Conservation (phyloP, 1,284 basidiomycete species). For the Grifola frondosa region DNA sequence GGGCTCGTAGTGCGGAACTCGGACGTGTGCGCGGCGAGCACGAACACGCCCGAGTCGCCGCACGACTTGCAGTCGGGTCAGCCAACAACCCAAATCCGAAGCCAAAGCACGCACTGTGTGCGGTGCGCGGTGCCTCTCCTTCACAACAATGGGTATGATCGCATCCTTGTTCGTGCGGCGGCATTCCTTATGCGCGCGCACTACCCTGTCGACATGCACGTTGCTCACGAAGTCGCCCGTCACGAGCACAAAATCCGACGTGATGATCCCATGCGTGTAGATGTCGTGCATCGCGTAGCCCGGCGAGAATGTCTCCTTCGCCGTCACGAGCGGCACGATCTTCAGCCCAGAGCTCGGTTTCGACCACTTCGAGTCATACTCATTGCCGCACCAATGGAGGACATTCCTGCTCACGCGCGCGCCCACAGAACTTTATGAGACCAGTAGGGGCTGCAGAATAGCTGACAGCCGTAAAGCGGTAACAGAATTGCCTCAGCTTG, state of each 20-base stretch:
- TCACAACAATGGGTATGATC: constrained; percentile 95
- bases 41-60: constrained; percentile 72
- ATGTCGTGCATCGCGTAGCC: constrained; percentile 97
- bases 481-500: no score
- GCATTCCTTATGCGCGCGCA: constrained; percentile 86
- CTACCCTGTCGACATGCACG: constrained; percentile 86
- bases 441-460: no score
- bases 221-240: constrained; percentile 95
- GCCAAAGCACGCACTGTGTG: constrained; percentile 56
- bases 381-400: no score
- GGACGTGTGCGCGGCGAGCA: constrained; percentile 70
- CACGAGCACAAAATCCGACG: constrained; percentile 91
- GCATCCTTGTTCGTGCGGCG: constrained; percentile 87
- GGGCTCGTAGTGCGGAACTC: constrained; percentile 78
- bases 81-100: constrained; percentile 9
- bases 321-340: constrained; percentile 85
- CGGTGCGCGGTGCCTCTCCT: constrained; percentile 70
- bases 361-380: constrained; percentile 83
- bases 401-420: no score
- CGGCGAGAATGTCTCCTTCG: constrained; percentile 85
- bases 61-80: constrained; percentile 65
- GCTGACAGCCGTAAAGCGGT: no score
- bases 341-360: constrained; percentile 75
- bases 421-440: no score
- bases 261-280: constrained; percentile 90